Conservation (phyloP, 306 rosid species). For the Trichosanthes cucumerina region DNA sequence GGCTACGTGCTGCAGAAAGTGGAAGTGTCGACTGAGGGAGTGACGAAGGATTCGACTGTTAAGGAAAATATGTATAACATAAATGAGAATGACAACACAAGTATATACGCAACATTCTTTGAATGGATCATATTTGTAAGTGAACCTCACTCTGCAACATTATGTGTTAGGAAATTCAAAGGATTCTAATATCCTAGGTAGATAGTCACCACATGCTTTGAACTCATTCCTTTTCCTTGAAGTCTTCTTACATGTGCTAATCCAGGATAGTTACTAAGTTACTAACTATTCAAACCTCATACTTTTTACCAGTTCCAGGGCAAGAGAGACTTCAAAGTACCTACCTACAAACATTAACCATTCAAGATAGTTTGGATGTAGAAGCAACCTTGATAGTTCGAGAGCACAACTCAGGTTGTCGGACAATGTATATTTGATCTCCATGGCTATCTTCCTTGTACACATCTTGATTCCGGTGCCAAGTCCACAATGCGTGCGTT, state of each 20-base stretch:
- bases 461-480: conserved; percentile 80
- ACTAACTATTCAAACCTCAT: not conserved
- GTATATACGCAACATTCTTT: too few relatives aligned
- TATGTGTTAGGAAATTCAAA: too few relatives aligned
- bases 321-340: not conserved
- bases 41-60: not conserved
- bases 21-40: not conserved
- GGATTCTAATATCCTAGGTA: too few relatives aligned
- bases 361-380: conserved; percentile 4
- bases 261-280: not conserved
- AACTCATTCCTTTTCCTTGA: not conserved
- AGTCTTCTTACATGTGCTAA: not conserved
- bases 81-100: not conserved
- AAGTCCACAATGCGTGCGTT: conserved; percentile 78
- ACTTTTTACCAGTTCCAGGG: not conserved
- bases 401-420: conserved; percentile 61
- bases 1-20: not conserved
- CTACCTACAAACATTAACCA: not conserved
- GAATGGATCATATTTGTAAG: not conserved
- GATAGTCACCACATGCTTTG: too few relatives aligned
- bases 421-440: conserved; percentile 72
- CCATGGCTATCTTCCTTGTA: conserved; percentile 50
- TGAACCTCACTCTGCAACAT: too few relatives aligned
- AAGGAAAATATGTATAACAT: not conserved
- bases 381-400: conserved; percentile 29